Percentiles rank a stretch among this genome's conserved stretches.
Evolutionary conservation across 768 basidiomycete genomes (phyloP).

Genomic region (Leccinum boreale): DNA sequence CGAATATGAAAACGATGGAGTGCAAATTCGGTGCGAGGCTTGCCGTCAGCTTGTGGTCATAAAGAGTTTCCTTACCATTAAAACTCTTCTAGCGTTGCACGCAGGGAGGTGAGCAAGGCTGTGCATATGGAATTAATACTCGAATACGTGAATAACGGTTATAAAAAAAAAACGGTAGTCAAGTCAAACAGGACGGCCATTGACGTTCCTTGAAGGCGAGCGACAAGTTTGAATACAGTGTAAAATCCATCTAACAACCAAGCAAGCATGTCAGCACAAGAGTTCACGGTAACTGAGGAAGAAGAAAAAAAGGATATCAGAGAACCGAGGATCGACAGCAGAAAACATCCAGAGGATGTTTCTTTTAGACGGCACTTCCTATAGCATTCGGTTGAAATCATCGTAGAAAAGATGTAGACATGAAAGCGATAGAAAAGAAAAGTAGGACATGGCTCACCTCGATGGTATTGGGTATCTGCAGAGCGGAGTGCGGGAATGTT

Average conservation of each 20-base stretch:
- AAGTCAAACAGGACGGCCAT: neutral
- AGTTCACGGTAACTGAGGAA: neutral
- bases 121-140: slow-evolving; percentile 18
- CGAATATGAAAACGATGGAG: neutral
- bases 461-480: neutral
- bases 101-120: neutral
- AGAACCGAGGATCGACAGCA: slow-evolving; percentile 35
- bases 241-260: slow-evolving; percentile 1
- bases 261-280: slow-evolving; percentile 3
- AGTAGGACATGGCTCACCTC: slow-evolving; percentile 17
- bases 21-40: neutral
- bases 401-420: slow-evolving; percentile 7
- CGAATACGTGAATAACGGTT: slow-evolving; percentile 13
- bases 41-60: neutral
- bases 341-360: slow-evolving; percentile 18
- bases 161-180: neutral
- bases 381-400: slow-evolving; percentile 35
- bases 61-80: neutral
- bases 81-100: neutral
- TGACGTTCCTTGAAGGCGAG: neutral
- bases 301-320: slow-evolving; percentile 19
- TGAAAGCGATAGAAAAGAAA: neutral
- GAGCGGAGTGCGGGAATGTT: slow-evolving; percentile 3
- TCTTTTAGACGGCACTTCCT: slow-evolving; percentile 38
- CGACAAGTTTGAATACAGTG: too few species aligned